Evolutionary conservation across 2,329 filamentous ascomycete species (phyloP), one percentile per base, ranked within the genome.

Genomic region (Trichoderma polysporum): DNA sequence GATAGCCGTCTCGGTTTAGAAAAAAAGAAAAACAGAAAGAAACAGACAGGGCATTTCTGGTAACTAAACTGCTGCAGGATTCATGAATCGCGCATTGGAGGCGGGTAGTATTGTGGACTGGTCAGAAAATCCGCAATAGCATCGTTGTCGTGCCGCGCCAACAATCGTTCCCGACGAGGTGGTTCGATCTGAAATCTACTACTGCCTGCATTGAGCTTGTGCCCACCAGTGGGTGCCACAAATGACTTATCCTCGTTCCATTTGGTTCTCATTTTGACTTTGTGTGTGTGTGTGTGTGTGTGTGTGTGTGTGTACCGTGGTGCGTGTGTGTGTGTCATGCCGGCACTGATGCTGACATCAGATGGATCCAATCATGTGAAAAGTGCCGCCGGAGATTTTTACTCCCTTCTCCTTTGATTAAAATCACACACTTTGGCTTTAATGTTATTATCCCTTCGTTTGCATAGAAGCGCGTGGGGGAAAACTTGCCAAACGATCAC

Each of bases 301-400:
- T 7, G 8, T 45, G n/a, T 19, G n/a, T 45, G 41, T 19, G 41
- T n/a, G n/a, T n/a, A n/a, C n/a, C n/a, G n/a, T n/a, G n/a, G n/a
- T n/a, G n/a, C n/a, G n/a, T n/a, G n/a, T n/a, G n/a, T n/a, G n/a
- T n/a, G 41, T 33, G 17, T 25, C 29, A 62, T 41, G 39, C 25
- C 49, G 47, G 59, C 47, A 62, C 27, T 62, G 22, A 29, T 53
- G 59, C 58, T 61, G 58, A 61, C 58, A 49, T 6, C 22, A 3
- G 9, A 19, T 50, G 58, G 58, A 19, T 49, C 41, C 45, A 39
- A 22, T 61, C 58, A 52, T 37, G 19, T 52, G 29, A 47, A 19
- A 61, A 63, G 29, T 63, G 49, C 35, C 49, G 49, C 27, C 37
- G 49, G 60, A 63, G 49, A 54, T 41, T 47, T 50, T 35, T 45